phyloP scores from a whole-genome alignment of 148 eudicot species.

The Pouteria glomerata region DNA sequence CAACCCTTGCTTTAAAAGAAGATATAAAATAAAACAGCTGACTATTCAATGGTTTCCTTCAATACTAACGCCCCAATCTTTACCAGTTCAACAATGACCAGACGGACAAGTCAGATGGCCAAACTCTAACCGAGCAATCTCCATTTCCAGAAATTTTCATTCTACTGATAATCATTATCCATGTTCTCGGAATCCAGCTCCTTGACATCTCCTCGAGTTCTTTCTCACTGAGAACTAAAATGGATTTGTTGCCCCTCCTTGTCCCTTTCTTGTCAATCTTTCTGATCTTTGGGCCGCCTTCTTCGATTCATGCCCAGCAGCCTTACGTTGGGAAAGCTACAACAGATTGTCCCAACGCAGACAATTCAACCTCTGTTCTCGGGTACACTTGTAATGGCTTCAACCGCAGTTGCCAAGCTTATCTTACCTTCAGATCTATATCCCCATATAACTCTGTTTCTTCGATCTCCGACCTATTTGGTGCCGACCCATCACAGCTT shows the following conservation, averaged over 20 bases:
- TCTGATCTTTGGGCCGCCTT: conserved; percentile 14
- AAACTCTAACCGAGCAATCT: neutral
- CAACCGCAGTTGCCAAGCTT: conserved; percentile 52
- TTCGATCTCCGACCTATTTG: conserved; percentile 49
- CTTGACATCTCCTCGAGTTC: conserved; percentile 64
- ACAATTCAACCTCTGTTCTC: conserved; percentile 39
- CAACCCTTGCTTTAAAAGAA: no score
- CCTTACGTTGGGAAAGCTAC: conserved; percentile 37
- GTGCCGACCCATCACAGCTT: conserved; percentile 32
- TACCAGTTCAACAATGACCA: no score
- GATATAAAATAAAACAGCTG: no score
- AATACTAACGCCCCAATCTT: no score
- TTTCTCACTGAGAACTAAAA: conserved; percentile 2
- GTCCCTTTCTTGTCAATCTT: conserved; percentile 9
- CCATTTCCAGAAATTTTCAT: neutral
- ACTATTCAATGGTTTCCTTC: no score
- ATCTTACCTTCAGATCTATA: conserved; percentile 54
- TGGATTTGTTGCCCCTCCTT: neutral
- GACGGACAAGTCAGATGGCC: neutral
- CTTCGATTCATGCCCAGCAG: conserved; percentile 49
- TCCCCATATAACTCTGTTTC: conserved; percentile 49
- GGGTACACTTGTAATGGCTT: conserved; percentile 80
- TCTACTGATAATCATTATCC: neutral
- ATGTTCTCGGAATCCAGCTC: conserved; percentile 18
- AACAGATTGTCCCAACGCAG: conserved; percentile 25